Evolutionary conservation across 371 early-diverging fungal species (phyloP), one percentile per base, ranked within the genome.

Genomic region (Mortierella sp.): DNA sequence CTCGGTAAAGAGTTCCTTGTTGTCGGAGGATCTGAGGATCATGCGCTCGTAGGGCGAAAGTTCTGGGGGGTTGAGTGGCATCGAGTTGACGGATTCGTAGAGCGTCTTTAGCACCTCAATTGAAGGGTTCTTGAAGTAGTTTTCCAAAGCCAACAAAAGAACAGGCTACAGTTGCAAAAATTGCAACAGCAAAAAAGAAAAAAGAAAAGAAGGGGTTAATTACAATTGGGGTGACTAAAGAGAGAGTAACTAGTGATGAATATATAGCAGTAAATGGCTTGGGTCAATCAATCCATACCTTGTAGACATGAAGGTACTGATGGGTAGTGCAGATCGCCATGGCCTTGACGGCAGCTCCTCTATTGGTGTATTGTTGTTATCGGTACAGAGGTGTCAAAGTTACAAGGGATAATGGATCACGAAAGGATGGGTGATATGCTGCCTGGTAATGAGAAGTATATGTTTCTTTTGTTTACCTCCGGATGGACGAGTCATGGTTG

Each of bases 301-400:
- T 97, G 88, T 96, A 98, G 7, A 96, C 95, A 82, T 97, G 96
- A 40, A 98, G 88, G 85, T 94, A 97, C 71, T 93, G 94, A 79
- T 96, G 94, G 40, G 92, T 88, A 4, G 97, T 95, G 78, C 96
- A 95, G 48, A 98, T 93, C 4, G 99, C 97, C 94, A 98, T 94
- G 0, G 98, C 97, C 80, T 97, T 97, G 29, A 97, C 96, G 63
- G 91, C 88, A 1, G 97, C 97, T 44, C 97, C 97, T 67, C 77
- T 74, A 69, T 58, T 16, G 26, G 8, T 11, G 11, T 43, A 7
- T 34, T 34, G 5, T 16, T 19, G 13, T 31, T 16, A 31, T 2
- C 29, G 13, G 22, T 22, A 47, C 16, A 22, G 39, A 39, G 41
- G 39, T 39, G 11, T n/a, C 7, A n/a, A 39, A 39, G 8, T n/a